A percentile compares a stretch with the other conserved stretches of the same genome.
Evolutionary conservation across 352 stramenopile genomes (phyloP).

Genomic region (Globisporangium abappressorium): DNA sequence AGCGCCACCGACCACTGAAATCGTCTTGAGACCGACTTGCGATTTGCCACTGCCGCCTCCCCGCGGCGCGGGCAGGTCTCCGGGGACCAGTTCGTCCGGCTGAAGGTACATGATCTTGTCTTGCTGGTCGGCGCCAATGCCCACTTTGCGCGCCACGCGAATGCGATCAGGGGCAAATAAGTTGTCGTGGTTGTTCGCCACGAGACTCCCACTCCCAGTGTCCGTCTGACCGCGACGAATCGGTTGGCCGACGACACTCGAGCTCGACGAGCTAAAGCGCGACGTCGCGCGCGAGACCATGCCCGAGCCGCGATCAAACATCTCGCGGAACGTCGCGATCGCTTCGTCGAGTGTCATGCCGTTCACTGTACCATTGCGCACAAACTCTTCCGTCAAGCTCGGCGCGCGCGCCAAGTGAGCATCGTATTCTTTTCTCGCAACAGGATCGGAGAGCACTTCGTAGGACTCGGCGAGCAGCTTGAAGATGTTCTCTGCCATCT

Average conservation of each 20-base stretch:
- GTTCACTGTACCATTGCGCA: slow-evolving; percentile 71
- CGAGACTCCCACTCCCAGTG: slow-evolving; percentile 31
- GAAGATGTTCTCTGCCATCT: slow-evolving; percentile 75
- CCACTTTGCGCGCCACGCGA: slow-evolving; percentile 57
- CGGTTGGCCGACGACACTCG: slow-evolving; percentile 58
- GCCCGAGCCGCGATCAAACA: slow-evolving; percentile 60
- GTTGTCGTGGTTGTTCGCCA: slow-evolving; percentile 84
- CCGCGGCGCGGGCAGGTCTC: slow-evolving; percentile 40
- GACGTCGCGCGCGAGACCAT: slow-evolving; percentile 58
- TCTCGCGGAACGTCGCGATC: slow-evolving; percentile 74
- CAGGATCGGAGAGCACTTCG: slow-evolving; percentile 68
- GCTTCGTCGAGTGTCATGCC: slow-evolving; percentile 85
- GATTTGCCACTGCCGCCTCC: slow-evolving; percentile 8
- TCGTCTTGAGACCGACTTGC: slow-evolving; percentile 38
- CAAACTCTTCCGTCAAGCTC: slow-evolving; percentile 71
- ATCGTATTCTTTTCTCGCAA: slow-evolving; percentile 66
- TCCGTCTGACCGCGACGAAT: slow-evolving; percentile 34
- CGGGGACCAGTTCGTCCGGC: slow-evolving; percentile 66
- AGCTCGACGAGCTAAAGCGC: slow-evolving; percentile 66
- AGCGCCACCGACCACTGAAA: slow-evolving; percentile 70
- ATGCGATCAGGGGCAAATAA: slow-evolving; percentile 71
- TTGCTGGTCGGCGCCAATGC: slow-evolving; percentile 53
- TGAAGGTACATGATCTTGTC: slow-evolving; percentile 78
- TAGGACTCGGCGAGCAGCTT: slow-evolving; percentile 85
- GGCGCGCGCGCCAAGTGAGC: slow-evolving; percentile 40